Percentiles rank a stretch among this genome's conserved stretches.
phyloP scores from a whole-genome alignment of 768 basidiomycete genomes.

The Lactarius quietus region DNA sequence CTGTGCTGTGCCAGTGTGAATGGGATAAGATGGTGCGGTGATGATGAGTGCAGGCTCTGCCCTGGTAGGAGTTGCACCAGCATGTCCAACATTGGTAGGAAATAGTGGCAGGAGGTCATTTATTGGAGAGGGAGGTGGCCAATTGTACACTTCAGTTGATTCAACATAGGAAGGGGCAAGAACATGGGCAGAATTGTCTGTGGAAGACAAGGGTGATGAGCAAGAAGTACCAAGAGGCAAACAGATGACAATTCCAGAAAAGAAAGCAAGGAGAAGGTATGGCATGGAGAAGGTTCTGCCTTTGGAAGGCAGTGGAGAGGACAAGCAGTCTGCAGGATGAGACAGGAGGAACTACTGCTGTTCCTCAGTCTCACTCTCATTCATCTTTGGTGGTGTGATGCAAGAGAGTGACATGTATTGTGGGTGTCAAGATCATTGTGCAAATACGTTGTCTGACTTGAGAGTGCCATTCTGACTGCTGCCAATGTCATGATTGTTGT shows the following conservation, averaged over 20 bases:
- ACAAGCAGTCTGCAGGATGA: slow-evolving; percentile 22
- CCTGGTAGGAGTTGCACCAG: slow-evolving; percentile 75
- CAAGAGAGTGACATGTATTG: too few species aligned
- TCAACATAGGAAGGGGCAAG: slow-evolving; percentile 68
- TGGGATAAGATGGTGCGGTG: slow-evolving; percentile 75
- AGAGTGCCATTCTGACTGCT: too few species aligned
- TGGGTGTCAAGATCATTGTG: too few species aligned
- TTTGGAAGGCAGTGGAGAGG: slow-evolving; percentile 32
- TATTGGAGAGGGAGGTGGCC: slow-evolving; percentile 70
- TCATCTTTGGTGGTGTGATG: slow-evolving; percentile 4
- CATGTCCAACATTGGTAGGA: slow-evolving; percentile 72
- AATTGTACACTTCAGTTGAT: slow-evolving; percentile 63
- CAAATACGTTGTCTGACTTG: too few species aligned
- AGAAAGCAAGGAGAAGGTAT: slow-evolving; percentile 19
- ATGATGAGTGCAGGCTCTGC: slow-evolving; percentile 69
- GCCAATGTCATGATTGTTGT: too few species aligned
- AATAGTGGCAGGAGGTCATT: slow-evolving; percentile 71
- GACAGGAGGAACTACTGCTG: slow-evolving; percentile 29
- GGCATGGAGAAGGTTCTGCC: slow-evolving; percentile 7
- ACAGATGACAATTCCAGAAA: slow-evolving; percentile 20
- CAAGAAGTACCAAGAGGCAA: slow-evolving; percentile 14
- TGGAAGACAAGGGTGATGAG: neutral
- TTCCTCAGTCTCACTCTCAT: slow-evolving; percentile 15
- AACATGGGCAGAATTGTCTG: slow-evolving; percentile 17
- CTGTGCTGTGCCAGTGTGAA: slow-evolving; percentile 65